Base-by-base conservation (phyloP, 257 asterid genomes). In the Salvia rosmarinus region DNA sequence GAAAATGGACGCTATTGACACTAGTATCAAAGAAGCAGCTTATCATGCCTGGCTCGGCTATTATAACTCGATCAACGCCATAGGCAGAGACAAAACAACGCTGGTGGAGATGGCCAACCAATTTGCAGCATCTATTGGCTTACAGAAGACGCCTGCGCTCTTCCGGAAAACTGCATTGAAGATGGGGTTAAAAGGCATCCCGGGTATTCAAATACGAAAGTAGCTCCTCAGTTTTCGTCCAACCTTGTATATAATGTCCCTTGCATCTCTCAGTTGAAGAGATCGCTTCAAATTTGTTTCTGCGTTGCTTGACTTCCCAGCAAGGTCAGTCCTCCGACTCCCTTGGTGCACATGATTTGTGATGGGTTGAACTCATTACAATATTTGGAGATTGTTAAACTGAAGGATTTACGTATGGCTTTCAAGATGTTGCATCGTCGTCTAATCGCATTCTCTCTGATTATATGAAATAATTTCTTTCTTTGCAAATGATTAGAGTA, bases 31-130 rank as follows among this genome's bases (percentile, higher is more conserved):
- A 76, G 98, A 94, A 84, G 89, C 92, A 61, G 96, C 96, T 21
- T 94, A 88, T 82, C 96, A 85, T 67, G 82, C 95, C 0, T 94
- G 98, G 97, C 96, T 91, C 2, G 96, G 97, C n/a, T 94, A 89
- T 70, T 94, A 91, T 20, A 91, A 88, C 81, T 87, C 97, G 8
- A 82, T 89, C 23, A 80, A 68, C 34, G 83, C 84, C 28, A 86
- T 89, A 50, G 90, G 92, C 49, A 74, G 95, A 67, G 98, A 94
- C 74, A 94, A 94, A 70, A 89, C 96, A 0, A 84, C 85, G 4
- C 90, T 94, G n/a, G 96, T 84, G 1, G 90, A 86, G 85, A 75
- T 83, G 70, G 98, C 96, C 56, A 88, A 86, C 82, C 86, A 79
- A 23, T 91, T 94, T 77, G 74, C 92, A 40, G 83, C 82, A n/a